These are phyloP conservation scores for Parmelia sp. DNA, from an alignment of 495 filamentous ascomycete genomes.

Conservation along the genomic window DNA sequence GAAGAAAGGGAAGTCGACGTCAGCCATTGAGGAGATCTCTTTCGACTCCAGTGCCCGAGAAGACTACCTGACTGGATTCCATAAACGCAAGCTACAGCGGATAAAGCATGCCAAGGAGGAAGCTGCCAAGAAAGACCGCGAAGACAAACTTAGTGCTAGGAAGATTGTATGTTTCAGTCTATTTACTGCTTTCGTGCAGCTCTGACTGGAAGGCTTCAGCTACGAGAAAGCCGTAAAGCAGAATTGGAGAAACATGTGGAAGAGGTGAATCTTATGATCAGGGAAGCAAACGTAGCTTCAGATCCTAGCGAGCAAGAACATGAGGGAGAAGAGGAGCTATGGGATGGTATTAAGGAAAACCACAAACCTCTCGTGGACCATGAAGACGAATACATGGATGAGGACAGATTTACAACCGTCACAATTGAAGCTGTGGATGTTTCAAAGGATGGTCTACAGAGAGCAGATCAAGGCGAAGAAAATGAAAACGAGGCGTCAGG, in stretches of 20 bases:
- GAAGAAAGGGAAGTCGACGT: constrained; percentile 59
- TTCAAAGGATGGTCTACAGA: constrained; percentile 60
- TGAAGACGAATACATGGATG: constrained; percentile 93
- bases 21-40: constrained; percentile 64
- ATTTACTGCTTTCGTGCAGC: background rate
- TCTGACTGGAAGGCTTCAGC: constrained; percentile 38
- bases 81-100: constrained; percentile 83
- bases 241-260: constrained; percentile 74
- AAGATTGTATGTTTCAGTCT: constrained; percentile 52
- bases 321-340: constrained; percentile 43
- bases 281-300: constrained; percentile 34
- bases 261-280: constrained; percentile 57
- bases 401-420: constrained; percentile 90
- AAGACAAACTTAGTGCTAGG: constrained; percentile 65
- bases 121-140: constrained; percentile 62
- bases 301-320: constrained; percentile 23
- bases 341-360: constrained; percentile 53
- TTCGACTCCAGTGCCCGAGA: constrained; percentile 68
- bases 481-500: constrained; percentile 40
- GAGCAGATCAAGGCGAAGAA: constrained; percentile 42
- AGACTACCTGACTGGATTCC: constrained; percentile 91
- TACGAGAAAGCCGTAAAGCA: constrained; percentile 70
- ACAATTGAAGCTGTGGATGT: constrained; percentile 87
- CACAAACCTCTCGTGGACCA: constrained; percentile 54
- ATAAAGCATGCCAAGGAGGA: constrained; percentile 75